Conservation (phyloP, 805 yeast species). For the Grigorovia transvaalensis region DNA sequence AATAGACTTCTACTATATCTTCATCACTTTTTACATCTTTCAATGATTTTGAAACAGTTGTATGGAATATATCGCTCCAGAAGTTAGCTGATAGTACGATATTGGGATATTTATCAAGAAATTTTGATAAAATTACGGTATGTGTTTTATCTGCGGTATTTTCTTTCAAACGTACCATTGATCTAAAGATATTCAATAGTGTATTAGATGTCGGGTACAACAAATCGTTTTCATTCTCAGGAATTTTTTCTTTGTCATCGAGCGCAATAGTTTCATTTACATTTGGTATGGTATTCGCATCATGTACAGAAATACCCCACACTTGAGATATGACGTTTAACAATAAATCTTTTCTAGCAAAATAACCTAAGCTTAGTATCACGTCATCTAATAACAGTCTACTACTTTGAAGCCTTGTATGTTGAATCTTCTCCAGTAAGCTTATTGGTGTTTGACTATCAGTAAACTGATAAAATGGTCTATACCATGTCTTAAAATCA, state of each 20-base stretch:
- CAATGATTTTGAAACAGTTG: background rate
- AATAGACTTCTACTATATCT: conserved; percentile 9
- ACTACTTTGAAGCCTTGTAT: conserved; percentile 7
- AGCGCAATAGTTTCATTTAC: no score
- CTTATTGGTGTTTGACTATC: conserved; percentile 1
- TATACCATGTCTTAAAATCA: conserved; percentile 13
- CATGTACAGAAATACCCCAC: conserved; percentile 11
- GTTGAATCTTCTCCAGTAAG: conserved; percentile 8
- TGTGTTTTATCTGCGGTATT: conserved; percentile 9
- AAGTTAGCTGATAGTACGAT: conserved; percentile 13
- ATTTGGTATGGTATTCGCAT: no score
- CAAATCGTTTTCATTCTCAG: background rate
- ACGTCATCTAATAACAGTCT: conserved; percentile 14
- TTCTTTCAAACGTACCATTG: conserved; percentile 12
- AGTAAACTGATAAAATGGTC: conserved; percentile 4
- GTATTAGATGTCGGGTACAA: conserved; percentile 13
- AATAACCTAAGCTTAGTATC: conserved; percentile 18
- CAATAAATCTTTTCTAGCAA: conserved; percentile 11
- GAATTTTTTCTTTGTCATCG: no score
- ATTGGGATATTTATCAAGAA: conserved; percentile 14
- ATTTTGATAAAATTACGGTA: conserved; percentile 12
- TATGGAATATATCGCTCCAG: conserved; percentile 18
- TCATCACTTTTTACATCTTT: background rate
- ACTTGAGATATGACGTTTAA: conserved; percentile 11
- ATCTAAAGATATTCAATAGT: conserved; percentile 10